Evolutionary conservation across 1,284 basidiomycete genomes (phyloP).

Genomic region (Ganoderma lucidum): DNA sequence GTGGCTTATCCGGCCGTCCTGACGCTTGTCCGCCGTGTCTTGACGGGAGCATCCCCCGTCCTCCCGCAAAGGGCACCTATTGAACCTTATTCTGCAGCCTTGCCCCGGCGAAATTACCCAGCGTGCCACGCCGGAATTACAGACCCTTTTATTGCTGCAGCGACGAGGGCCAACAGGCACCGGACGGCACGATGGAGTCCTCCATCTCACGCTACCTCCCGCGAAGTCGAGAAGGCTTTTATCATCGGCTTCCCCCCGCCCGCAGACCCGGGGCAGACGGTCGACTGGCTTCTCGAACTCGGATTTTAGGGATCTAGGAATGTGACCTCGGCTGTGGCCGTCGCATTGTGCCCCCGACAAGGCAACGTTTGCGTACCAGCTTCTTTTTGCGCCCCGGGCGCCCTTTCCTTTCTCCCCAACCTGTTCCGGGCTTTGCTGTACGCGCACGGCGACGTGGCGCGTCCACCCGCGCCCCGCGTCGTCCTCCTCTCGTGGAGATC

Average conservation of each 20-base stretch:
- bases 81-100: neutral
- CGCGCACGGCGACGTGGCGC: neutral
- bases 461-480: neutral
- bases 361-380: neutral
- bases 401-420: neutral
- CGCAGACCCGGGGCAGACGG: neutral
- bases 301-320: neutral
- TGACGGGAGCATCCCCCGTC: neutral
- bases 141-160: neutral
- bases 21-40: neutral
- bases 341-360: neutral
- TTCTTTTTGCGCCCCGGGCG: neutral
- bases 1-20: neutral
- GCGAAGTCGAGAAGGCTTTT: constrained; percentile 1
- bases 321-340: neutral
- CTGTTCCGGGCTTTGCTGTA: neutral
- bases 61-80: neutral
- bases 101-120: neutral
- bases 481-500: constrained; percentile 11
- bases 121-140: neutral
- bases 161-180: neutral
- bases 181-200: neutral
- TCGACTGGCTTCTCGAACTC: neutral
- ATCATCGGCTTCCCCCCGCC: neutral
- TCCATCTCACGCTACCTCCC: neutral